Conservation (phyloP, 2,329 filamentous ascomycete genomes). For the Curvularia sp. region DNA sequence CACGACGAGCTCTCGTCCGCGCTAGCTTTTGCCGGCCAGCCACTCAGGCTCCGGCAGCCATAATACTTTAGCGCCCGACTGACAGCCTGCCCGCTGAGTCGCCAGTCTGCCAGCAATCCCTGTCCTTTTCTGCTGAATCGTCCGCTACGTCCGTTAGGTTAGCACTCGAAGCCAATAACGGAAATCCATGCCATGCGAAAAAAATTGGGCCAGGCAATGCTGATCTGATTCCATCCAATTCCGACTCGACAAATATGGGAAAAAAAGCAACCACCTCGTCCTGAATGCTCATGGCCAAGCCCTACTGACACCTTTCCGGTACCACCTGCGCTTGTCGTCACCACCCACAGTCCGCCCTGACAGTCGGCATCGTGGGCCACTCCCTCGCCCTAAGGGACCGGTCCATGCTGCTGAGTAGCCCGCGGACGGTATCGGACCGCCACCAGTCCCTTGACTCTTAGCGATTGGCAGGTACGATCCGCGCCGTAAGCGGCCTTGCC, state of each 20-base stretch:
- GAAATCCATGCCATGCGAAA: conserved; percentile 31
- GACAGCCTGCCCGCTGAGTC: conserved; percentile 42
- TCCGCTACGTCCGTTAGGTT: conserved; percentile 38
- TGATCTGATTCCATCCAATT: conserved; percentile 50
- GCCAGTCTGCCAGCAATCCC: conserved; percentile 36
- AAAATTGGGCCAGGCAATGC: conserved; percentile 43
- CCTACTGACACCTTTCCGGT: conserved; percentile 44
- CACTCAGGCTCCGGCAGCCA: conserved; percentile 41
- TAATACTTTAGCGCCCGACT: conserved; percentile 48
- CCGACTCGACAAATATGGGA: conserved; percentile 34
- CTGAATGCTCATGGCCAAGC: neutral
- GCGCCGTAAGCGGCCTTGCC: conserved; percentile 43
- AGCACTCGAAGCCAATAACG: conserved; percentile 38
- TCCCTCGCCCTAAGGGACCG: conserved; percentile 32
- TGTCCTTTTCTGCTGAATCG: conserved; percentile 46
- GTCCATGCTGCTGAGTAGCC: conserved; percentile 35
- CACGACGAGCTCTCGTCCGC: conserved; percentile 33
- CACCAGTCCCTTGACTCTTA: conserved; percentile 32
- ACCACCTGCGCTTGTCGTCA: conserved; percentile 29
- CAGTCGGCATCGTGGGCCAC: conserved; percentile 25
- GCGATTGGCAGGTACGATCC: conserved; percentile 46
- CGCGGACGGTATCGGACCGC: conserved; percentile 40
- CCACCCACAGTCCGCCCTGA: conserved; percentile 29
- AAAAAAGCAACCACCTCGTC: conserved; percentile 31
- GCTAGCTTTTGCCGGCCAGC: conserved; percentile 46